A percentile compares a stretch with the other conserved stretches of the same genome.
phyloP scores from a whole-genome alignment of 345 rosid genomes.

The Eutrema heterophyllum region DNA sequence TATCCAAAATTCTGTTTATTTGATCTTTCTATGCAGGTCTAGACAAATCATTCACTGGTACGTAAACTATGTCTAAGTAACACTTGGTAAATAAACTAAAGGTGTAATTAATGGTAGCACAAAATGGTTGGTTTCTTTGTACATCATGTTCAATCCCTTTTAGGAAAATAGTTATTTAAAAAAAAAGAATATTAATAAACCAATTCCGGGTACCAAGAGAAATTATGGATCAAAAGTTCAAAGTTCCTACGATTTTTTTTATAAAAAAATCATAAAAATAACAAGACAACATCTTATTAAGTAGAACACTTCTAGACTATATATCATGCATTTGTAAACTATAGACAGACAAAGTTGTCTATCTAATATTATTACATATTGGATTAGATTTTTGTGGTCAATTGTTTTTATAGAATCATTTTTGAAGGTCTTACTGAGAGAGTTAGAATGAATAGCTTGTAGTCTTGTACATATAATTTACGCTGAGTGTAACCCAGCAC shows the following conservation, averaged over 20 bases:
- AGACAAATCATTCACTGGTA: not conserved
- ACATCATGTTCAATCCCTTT: too few species aligned
- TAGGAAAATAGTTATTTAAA: too few species aligned
- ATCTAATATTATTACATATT: not conserved
- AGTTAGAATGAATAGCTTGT: not conserved
- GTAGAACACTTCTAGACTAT: not conserved
- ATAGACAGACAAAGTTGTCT: not conserved
- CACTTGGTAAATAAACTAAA: not conserved
- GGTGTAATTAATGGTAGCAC: too few species aligned
- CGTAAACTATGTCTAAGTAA: not conserved
- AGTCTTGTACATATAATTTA: not conserved
- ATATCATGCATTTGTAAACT: not conserved
- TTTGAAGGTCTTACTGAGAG: not conserved
- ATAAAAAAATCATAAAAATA: not conserved
- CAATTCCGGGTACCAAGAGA: too few species aligned
- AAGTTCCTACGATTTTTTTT: too few species aligned
- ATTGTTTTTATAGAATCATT: not conserved
- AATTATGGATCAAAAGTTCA: too few species aligned
- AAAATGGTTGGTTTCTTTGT: too few species aligned
- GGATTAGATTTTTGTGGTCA: not conserved
- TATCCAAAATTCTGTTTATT: not conserved
- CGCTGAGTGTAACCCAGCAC: not conserved
- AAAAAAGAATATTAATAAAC: too few species aligned
- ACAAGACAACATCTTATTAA: not conserved
- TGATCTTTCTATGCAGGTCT: not conserved